Conservation (phyloP, 2,329 filamentous ascomycete species). For the Grosmannia clavigera region DNA sequence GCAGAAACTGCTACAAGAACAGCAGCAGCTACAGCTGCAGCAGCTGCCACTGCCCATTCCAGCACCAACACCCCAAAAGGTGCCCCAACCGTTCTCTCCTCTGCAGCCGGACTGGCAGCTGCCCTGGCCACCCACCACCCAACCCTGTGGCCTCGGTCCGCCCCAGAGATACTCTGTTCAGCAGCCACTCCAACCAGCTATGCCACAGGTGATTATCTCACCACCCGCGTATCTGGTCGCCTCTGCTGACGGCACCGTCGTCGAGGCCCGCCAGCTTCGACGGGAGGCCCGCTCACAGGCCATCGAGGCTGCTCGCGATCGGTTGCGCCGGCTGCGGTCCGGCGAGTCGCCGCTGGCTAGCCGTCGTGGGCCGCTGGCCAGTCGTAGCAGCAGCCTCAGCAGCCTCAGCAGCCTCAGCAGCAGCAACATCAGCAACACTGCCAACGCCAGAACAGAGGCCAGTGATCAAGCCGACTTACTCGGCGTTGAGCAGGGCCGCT, state of each 20-base stretch:
- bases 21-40: not conserved
- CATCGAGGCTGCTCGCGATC: not conserved
- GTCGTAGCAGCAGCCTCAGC: not conserved
- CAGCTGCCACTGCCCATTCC: not conserved
- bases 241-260: not conserved
- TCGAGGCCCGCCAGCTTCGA: not conserved
- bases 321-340: not conserved
- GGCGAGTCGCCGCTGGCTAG: not conserved
- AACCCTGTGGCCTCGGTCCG: not conserved
- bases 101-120: too few relatives aligned
- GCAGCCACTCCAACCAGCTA: not conserved
- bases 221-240: not conserved
- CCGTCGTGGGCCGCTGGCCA: not conserved
- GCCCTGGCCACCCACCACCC: too few relatives aligned
- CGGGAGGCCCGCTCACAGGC: not conserved
- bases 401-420: not conserved
- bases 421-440: not conserved
- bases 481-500: not conserved
- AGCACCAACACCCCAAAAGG: too few relatives aligned
- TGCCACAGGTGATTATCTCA: not conserved
- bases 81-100: too few relatives aligned
- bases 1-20: not conserved
- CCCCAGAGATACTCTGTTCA: not conserved
- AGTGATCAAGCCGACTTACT: not conserved
- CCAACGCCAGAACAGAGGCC: not conserved